phyloP scores from a whole-genome alignment of 257 asterid genomes.

The Solanum sparsipilum region DNA sequence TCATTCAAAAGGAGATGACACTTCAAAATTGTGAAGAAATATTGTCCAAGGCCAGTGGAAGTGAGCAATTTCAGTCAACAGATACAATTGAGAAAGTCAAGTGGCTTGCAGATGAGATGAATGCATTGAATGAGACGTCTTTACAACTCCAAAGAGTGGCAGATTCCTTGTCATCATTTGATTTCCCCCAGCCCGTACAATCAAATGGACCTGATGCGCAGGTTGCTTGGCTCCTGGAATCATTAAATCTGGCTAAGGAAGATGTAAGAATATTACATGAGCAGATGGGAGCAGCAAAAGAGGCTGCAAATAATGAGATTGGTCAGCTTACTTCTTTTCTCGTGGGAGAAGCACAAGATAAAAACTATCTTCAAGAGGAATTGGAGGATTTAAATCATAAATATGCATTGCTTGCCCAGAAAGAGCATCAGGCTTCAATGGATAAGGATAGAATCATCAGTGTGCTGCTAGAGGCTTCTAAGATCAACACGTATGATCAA shows the following conservation, averaged over 20 bases:
- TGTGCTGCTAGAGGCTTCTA: slow-evolving; percentile 64
- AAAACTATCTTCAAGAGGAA: slow-evolving; percentile 39
- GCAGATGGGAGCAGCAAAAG: slow-evolving; percentile 39
- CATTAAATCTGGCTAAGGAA: slow-evolving; percentile 39
- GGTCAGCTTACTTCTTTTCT: slow-evolving; percentile 45
- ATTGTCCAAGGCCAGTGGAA: slow-evolving; percentile 32
- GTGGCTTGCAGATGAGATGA: slow-evolving; percentile 60
- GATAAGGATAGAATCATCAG: slow-evolving; percentile 50
- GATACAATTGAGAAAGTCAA: slow-evolving; percentile 52
- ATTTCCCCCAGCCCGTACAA: slow-evolving; percentile 56
- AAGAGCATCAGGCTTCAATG: slow-evolving; percentile 25
- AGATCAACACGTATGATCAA: slow-evolving; percentile 27
- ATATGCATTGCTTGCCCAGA: slow-evolving; percentile 35
- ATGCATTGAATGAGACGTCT: slow-evolving; percentile 37
- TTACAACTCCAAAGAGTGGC: slow-evolving; percentile 36
- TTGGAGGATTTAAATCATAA: slow-evolving; percentile 46
- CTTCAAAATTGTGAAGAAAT: slow-evolving; percentile 64
- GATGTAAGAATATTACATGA: slow-evolving; percentile 47
- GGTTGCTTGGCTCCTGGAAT: slow-evolving; percentile 57
- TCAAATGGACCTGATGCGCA: slow-evolving; percentile 38
- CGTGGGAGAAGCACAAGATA: slow-evolving; percentile 53
- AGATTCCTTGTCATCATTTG: slow-evolving; percentile 30
- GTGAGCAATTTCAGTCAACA: slow-evolving; percentile 32
- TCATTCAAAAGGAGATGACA: slow-evolving; percentile 44
- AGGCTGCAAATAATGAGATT: slow-evolving; percentile 43